These are phyloP conservation scores for Parastagonospora avenae DNA, from an alignment of 2,329 filamentous ascomycete genomes.

Conservation along the genomic window DNA sequence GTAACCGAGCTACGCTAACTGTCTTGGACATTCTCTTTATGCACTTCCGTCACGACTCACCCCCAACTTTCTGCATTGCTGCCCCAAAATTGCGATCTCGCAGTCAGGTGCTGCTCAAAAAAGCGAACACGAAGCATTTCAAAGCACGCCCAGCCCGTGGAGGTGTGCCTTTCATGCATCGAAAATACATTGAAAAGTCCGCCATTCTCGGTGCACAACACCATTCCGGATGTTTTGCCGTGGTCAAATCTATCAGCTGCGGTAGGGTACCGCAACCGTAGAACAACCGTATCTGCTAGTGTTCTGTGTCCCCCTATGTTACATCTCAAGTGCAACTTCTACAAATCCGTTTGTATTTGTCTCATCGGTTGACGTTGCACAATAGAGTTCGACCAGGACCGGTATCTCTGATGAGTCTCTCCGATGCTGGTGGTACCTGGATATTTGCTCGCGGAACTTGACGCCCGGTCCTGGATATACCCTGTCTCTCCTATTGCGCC, in stretches of 20 bases:
- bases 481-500: conserved; percentile 1
- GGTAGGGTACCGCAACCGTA: neutral
- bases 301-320: no score
- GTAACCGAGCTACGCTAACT: neutral
- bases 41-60: neutral
- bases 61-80: neutral
- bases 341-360: neutral
- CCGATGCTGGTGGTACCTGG: neutral
- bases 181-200: neutral
- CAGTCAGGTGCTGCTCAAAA: neutral
- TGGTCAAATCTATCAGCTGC: neutral
- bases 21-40: neutral
- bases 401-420: neutral
- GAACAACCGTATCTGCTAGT: neutral
- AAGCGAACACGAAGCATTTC: neutral
- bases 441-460: neutral
- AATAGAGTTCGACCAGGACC: neutral
- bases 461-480: neutral
- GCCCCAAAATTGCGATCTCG: neutral
- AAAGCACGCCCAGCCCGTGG: neutral
- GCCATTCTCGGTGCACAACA: neutral
- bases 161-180: neutral
- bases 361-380: neutral
- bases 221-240: neutral
- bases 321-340: neutral